A percentile compares a stretch with the other conserved stretches of the same genome.
Conservation (phyloP, 2,329 filamentous ascomycete species). For the Myrmaecium sp. region DNA sequence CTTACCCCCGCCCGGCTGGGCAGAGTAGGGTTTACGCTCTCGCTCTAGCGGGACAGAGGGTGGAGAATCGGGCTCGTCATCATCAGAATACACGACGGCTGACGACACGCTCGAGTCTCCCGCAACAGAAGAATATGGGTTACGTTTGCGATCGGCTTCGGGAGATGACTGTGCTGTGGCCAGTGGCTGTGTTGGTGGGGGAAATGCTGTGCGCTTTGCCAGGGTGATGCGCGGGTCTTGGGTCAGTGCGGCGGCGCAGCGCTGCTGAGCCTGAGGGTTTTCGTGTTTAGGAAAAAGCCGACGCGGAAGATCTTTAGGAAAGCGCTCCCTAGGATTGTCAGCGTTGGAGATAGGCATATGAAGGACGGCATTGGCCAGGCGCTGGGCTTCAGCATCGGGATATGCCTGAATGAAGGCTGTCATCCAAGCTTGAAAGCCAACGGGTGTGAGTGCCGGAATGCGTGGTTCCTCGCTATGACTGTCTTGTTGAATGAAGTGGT, state of each 20-base stretch:
- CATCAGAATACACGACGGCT: conserved; percentile 22
- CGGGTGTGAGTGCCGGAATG: conserved; percentile 29
- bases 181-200: conserved; percentile 15
- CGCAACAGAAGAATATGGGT: conserved; percentile 13
- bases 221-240: conserved; percentile 26
- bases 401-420: conserved; percentile 56
- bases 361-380: conserved; percentile 50
- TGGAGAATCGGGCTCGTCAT: conserved; percentile 21
- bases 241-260: conserved; percentile 43
- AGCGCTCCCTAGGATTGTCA: conserved; percentile 47
- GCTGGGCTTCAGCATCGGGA: conserved; percentile 56
- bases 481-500: conserved; percentile 29
- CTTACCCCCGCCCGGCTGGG: conserved; percentile 42
- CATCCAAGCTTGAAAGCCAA: conserved; percentile 44
- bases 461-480: conserved; percentile 11
- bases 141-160: conserved; percentile 17
- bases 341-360: conserved; percentile 55
- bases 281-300: conserved; percentile 48
- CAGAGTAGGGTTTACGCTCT: conserved; percentile 46
- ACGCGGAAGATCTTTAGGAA: conserved; percentile 64
- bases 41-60: conserved; percentile 41
- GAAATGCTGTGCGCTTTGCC: conserved; percentile 17
- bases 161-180: conserved; percentile 5
- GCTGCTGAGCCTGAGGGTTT: conserved; percentile 40
- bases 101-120: conserved; percentile 11